Base-by-base conservation (phyloP, 176 grass and related monocot genomes). In the Zoysia japonica region DNA sequence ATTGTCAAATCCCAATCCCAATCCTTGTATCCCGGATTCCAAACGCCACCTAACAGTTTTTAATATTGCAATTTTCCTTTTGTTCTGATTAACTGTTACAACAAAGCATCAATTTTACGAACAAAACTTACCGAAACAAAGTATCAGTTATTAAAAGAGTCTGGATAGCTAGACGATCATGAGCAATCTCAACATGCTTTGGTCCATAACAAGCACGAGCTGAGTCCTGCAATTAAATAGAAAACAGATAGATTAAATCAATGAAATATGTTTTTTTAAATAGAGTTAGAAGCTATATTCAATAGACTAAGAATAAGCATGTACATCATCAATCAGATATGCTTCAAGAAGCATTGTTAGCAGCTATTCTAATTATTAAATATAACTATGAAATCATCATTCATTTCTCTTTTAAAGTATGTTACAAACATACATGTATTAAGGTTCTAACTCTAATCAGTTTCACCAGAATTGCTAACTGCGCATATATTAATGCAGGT, bases 121-220 rank as follows among this genome's bases (percentile, higher is more conserved):
- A 46, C 70, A 76, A 13, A 47, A 65, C 71, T 88, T 82, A 94
- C 92, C 92, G 61, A 70, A 95, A 94, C 68, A 94, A 89, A 79
- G 74, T 89, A 92, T 95, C 92, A 81, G 90, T 98, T 82, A 99
- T 91, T 83, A 99, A 78, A 93, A 99, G 96, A 80, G 90, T 95
- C 72, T 94, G 88, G 19, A 99, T 46, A 46, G 96, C 90, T 81
- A 91, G 63, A 5, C 84, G 68, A 12, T 94, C 92, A 54, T 93
- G 87, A 73, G 96, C 96, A 80, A 99, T 59, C 42, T 90, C 92
- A 69, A 99, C 96, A 86, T 99, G 92, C 78, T 82, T 93, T 84
- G 92, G 92, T 61, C 96, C 96, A 84, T 99, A 99, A 89, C 92
- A 99, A 45, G 86, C 92, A 86, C 96, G 92, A n/a, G 78, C 90